Evolutionary conservation across 495 filamentous ascomycete genomes (phyloP).

Genomic region (Neohortaea acidophila): DNA sequence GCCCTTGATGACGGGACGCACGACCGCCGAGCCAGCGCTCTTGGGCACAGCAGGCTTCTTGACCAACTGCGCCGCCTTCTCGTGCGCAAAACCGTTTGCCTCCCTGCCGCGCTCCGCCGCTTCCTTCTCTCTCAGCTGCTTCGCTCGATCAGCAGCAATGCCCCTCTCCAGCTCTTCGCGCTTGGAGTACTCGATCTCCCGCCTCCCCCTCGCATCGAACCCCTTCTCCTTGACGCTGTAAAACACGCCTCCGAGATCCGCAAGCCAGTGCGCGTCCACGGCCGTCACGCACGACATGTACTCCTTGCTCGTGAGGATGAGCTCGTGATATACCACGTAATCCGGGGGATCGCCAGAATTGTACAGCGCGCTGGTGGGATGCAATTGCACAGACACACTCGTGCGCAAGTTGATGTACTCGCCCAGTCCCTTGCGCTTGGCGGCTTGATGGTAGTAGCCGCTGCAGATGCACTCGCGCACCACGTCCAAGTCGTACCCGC

Average conservation of each 20-base stretch:
- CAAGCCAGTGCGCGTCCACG: constrained; percentile 96
- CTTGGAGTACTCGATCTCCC: constrained; percentile 84
- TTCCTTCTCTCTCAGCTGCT: constrained; percentile 43
- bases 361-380: constrained; percentile 85
- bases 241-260: constrained; percentile 95
- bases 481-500: constrained; percentile 91
- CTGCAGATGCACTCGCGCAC: constrained; percentile 94
- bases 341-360: constrained; percentile 87
- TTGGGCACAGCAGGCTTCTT: not conserved
- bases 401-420: constrained; percentile 96
- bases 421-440: constrained; percentile 86
- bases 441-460: constrained; percentile 97
- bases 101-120: constrained; percentile 23
- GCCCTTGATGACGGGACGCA: constrained; percentile 11
- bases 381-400: constrained; percentile 80
- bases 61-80: constrained; percentile 2
- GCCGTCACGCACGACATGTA: constrained; percentile 98
- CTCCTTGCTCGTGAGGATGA: constrained; percentile 92
- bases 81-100: not conserved
- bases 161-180: constrained; percentile 92
- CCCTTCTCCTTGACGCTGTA: constrained; percentile 97
- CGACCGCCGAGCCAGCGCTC: constrained; percentile 10
- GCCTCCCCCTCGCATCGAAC: constrained; percentile 76
- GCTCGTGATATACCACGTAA: constrained; percentile 95
- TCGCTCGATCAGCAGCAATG: constrained; percentile 72